Base-by-base conservation (phyloP, 2,329 filamentous ascomycete species). In the Trichoderma koningii region DNA sequence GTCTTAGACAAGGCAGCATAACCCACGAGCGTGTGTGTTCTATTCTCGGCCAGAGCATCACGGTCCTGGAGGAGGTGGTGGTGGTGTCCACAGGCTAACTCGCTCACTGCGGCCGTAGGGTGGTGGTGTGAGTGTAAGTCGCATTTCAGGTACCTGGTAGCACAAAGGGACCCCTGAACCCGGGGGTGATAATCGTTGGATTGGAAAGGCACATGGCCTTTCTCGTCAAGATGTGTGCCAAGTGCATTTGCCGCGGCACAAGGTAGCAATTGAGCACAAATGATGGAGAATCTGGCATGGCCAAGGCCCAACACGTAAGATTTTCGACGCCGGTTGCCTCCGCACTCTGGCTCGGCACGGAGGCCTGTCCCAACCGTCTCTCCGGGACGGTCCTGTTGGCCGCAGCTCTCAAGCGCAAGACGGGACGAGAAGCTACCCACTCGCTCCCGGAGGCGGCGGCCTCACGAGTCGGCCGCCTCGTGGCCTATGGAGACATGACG, bases 1-100 rank as follows among this genome's bases (percentile, higher is more conserved):
- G 63, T 61, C 63, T 65, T 12, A 65, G 56, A 61, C 55, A 65
- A 65, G 56, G 56, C 63, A 63, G 61, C 52, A 56, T 26, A 38
- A 65, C 56, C 63, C 23, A 41, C 53, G 42, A 38, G 44, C 34
- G n/a, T 53, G 42, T 56, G 42, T 56, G 50, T 51, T 28, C 63
- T 60, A 52, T 50, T 61, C 34, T 60, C 48, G 51, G 56, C 51
- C 61, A 56, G 21, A 63, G 61, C 19, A 53, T 45, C 26, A 28
- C 42, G 19, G 41, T 63, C 42, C 17, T 63, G 50, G 60, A 53
- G 23, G 50, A 45, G n/a, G 28, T 63, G 42, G 61, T 56, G 61
- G 61, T 63, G 61, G 61, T 63, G 61, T 63, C 61, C 19, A 28
- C 30, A 52, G 30, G 28, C 47, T 52, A 48, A 52, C 26, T 26